Percentiles rank a stretch among this genome's conserved stretches.
Conservation (phyloP, 2,329 filamentous ascomycete genomes). For the Periconia sp. region DNA sequence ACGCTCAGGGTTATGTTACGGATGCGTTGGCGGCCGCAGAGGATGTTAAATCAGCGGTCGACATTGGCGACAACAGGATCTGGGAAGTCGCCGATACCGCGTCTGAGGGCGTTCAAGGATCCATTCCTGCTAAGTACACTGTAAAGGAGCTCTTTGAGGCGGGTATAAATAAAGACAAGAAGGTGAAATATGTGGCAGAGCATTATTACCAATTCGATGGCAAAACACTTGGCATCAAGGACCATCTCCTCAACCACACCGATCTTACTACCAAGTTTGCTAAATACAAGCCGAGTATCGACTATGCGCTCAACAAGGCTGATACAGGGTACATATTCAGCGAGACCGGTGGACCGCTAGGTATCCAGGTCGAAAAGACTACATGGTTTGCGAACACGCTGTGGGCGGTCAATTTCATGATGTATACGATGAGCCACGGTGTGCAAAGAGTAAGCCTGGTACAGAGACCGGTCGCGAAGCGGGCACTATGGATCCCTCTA, state of each 20-base stretch:
- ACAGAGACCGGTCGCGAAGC: constrained; percentile 1
- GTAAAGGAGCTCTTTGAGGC: not conserved
- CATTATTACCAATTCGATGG: constrained; percentile 8
- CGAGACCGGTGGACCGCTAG: constrained; percentile 5
- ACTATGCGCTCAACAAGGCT: not conserved
- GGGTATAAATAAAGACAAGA: not conserved
- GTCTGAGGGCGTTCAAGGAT: not conserved
- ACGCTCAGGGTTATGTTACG: constrained; percentile 1
- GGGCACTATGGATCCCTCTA: constrained; percentile 1
- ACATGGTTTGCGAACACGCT: constrained; percentile 3
- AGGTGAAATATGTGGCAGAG: constrained; percentile 5
- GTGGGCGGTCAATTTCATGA: constrained; percentile 5
- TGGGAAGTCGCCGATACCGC: constrained; percentile 6
- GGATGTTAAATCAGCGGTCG: not conserved
- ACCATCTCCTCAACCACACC: constrained; percentile 8
- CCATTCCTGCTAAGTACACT: not conserved
- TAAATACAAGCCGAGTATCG: constrained; percentile 4
- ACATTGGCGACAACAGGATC: not conserved
- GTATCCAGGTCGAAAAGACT: not conserved
- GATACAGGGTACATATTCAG: constrained; percentile 1
- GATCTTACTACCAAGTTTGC: not conserved
- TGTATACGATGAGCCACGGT: constrained; percentile 1
- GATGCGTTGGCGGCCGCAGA: not conserved
- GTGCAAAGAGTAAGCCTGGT: not conserved
- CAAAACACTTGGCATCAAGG: constrained; percentile 2